Evolutionary conservation across 2,329 filamentous ascomycete species (phyloP).

Genomic region (Cladosporium sp.): DNA sequence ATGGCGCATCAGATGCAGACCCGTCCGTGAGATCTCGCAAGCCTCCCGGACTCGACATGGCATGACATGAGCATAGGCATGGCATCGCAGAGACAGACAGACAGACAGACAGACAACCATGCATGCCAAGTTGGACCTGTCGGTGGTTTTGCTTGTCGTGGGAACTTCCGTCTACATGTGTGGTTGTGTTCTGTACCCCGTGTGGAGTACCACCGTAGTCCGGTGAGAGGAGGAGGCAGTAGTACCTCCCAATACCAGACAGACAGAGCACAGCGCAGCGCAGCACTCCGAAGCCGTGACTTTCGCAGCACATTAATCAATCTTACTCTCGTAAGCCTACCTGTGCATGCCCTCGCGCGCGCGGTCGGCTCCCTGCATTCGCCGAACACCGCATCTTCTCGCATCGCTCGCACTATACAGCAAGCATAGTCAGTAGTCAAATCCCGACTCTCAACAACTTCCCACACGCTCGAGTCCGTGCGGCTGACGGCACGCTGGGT

Average conservation of each 20-base stretch:
- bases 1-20: neutral
- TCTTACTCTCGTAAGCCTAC: neutral
- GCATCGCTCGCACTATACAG: neutral
- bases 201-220: neutral
- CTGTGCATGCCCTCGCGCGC: neutral
- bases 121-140: neutral
- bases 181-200: neutral
- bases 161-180: neutral
- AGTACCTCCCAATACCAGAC: neutral
- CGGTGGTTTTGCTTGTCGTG: neutral
- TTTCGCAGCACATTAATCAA: neutral
- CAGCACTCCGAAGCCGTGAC: neutral
- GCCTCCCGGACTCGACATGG: neutral
- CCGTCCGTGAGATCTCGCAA: slow-evolving; percentile 1
- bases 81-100: neutral
- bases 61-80: neutral
- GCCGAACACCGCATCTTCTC: slow-evolving; percentile 8
- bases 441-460: neutral
- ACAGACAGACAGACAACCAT: too few relatives aligned
- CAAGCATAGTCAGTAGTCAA: neutral
- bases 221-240: neutral
- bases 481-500: slow-evolving; percentile 2
- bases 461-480: slow-evolving; percentile 1
- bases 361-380: slow-evolving; percentile 7
- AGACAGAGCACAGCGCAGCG: neutral